Percentiles rank a stretch among this genome's conserved stretches.
Evolutionary conservation across 2,329 filamentous ascomycete species (phyloP).

Genomic region (Pyricularia sp.): DNA sequence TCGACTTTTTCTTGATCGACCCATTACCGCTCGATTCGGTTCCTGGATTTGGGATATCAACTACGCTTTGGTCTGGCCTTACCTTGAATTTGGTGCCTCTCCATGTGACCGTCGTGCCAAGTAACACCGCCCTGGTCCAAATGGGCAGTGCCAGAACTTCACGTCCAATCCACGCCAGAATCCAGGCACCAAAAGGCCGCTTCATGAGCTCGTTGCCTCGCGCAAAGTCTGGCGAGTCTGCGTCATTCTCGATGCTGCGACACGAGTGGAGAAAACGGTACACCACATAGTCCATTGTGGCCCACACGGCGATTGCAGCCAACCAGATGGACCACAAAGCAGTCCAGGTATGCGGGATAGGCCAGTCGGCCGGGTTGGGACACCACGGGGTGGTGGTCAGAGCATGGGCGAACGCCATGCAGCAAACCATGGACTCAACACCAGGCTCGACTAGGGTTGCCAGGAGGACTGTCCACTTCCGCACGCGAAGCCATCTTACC

Average conservation of each 20-base stretch:
- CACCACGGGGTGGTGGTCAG: conserved; percentile 59
- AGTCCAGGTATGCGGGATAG: conserved; percentile 56
- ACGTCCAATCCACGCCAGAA: conserved; percentile 74
- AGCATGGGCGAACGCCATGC: conserved; percentile 69
- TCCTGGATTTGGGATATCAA: conserved; percentile 24
- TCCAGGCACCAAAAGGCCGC: conserved; percentile 53
- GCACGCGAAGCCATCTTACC: conserved; percentile 81
- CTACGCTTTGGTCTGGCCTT: conserved; percentile 73
- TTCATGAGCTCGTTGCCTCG: conserved; percentile 32
- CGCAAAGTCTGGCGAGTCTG: conserved; percentile 67
- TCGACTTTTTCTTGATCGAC: background rate
- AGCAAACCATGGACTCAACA: conserved; percentile 81
- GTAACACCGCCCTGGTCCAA: conserved; percentile 81
- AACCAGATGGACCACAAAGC: conserved; percentile 60
- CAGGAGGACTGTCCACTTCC: conserved; percentile 85
- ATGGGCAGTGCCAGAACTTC: conserved; percentile 79
- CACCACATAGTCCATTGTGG: conserved; percentile 61
- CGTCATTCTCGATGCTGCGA: conserved; percentile 59
- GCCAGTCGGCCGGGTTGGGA: conserved; percentile 36
- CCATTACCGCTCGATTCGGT: background rate
- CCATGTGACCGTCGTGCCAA: conserved; percentile 85
- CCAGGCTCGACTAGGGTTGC: conserved; percentile 91
- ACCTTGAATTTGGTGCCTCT: conserved; percentile 75
- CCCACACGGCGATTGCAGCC: conserved; percentile 59
- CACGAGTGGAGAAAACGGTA: conserved; percentile 69